Conservation (phyloP, 768 basidiomycete species). For the Lentinula sp. region DNA sequence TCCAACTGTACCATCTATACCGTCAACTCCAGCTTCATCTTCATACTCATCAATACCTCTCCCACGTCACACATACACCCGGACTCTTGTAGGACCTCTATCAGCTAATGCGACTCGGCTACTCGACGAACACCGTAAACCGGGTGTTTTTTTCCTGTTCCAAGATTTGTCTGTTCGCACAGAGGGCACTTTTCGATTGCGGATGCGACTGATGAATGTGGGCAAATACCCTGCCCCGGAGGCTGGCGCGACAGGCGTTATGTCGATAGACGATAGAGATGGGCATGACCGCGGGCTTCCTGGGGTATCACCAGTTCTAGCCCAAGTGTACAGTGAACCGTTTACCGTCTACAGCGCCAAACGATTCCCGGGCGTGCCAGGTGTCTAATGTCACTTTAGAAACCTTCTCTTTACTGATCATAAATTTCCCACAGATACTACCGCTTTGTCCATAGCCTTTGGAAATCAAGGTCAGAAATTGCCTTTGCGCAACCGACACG, state of each 20-base stretch:
- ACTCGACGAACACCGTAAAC: conserved; percentile 76
- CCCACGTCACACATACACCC: conserved; percentile 70
- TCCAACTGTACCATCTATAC: conserved; percentile 1
- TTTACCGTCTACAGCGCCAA: conserved; percentile 92
- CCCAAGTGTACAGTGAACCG: conserved; percentile 76
- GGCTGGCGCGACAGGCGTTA: conserved; percentile 55
- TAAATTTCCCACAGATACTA: conserved; percentile 55
- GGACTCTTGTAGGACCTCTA: conserved; percentile 87
- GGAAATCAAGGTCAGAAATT: conserved; percentile 89
- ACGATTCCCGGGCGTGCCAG: conserved; percentile 91
- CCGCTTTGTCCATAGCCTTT: conserved; percentile 81
- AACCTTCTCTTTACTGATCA: conserved; percentile 6
- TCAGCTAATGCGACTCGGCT: conserved; percentile 83
- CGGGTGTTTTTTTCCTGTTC: conserved; percentile 92
- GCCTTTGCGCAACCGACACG: conserved; percentile 82
- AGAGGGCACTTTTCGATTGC: conserved; percentile 84
- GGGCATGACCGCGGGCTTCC: not conserved
- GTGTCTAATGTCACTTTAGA: conserved; percentile 28
- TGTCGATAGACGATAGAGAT: conserved; percentile 27
- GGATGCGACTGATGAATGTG: conserved; percentile 85
- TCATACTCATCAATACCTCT: conserved; percentile 26
- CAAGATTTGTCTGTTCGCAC: conserved; percentile 92
- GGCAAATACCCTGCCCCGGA: conserved; percentile 78
- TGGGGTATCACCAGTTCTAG: conserved; percentile 68
- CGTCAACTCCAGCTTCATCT: conserved; percentile 14